phyloP scores from a whole-genome alignment of 2,329 filamentous ascomycete species.

The Venturia nashicola region DNA sequence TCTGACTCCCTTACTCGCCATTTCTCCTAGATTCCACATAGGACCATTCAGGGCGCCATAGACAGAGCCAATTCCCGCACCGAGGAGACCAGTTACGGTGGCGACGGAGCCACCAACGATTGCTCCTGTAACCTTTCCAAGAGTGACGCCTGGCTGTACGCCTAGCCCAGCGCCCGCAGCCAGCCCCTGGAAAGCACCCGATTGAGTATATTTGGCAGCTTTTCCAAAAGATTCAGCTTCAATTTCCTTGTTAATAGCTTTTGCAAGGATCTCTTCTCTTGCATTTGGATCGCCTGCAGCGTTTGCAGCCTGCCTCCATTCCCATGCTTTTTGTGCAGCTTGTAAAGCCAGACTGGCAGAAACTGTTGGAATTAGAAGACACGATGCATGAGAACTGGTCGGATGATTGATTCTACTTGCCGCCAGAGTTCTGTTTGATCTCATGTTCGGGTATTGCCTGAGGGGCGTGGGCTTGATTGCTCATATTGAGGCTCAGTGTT shows the following conservation, averaged over 20 bases:
- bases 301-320: constrained; percentile 26
- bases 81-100: constrained; percentile 22
- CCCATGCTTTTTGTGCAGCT: constrained; percentile 25
- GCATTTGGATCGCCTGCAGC: constrained; percentile 26
- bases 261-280: constrained; percentile 25
- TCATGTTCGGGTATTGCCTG: constrained; percentile 22
- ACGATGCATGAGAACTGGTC: too few relatives aligned
- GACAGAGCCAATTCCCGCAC: constrained; percentile 23
- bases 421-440: constrained; percentile 25
- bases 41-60: constrained; percentile 24
- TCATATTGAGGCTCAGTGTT: neutral
- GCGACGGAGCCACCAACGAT: constrained; percentile 22
- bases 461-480: neutral
- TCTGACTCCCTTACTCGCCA: constrained; percentile 23
- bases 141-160: constrained; percentile 21
- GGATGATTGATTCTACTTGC: too few relatives aligned
- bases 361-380: constrained; percentile 10
- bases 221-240: constrained; percentile 30
- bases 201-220: constrained; percentile 27
- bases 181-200: constrained; percentile 27
- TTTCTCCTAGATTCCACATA: constrained; percentile 23
- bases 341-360: constrained; percentile 25
- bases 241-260: constrained; percentile 28
- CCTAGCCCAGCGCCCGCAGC: constrained; percentile 27
- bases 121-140: constrained; percentile 24